phyloP scores from a whole-genome alignment of 257 asterid genomes.

The Galeopsis tetrahit region DNA sequence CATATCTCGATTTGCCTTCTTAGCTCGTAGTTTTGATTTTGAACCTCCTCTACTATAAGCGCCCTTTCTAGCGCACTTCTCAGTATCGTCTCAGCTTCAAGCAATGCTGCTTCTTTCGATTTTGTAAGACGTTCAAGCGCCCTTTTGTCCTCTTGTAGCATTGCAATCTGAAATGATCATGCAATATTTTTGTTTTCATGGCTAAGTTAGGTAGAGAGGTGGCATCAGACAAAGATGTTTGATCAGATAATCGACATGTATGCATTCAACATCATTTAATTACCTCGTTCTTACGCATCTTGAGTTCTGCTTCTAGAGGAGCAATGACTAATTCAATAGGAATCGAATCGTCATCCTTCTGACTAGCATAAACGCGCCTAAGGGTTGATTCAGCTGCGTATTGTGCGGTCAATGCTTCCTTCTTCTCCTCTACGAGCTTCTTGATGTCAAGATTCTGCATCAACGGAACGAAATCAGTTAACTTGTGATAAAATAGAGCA shows the following conservation, averaged over 20 bases:
- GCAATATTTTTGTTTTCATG: background rate
- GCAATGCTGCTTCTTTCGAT: constrained; percentile 82
- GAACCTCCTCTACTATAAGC: constrained; percentile 81
- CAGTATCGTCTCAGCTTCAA: constrained; percentile 80
- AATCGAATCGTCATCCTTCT: constrained; percentile 68
- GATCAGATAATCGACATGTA: background rate
- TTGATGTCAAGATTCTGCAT: constrained; percentile 78
- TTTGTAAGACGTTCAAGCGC: constrained; percentile 75
- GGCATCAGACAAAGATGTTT: background rate
- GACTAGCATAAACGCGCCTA: constrained; percentile 76
- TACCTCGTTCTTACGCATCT: constrained; percentile 84
- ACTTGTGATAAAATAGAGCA: background rate
- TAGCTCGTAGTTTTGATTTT: constrained; percentile 75
- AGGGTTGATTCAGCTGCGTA: constrained; percentile 94
- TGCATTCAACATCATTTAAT: background rate
- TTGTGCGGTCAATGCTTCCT: constrained; percentile 79
- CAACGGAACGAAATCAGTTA: constrained; percentile 24
- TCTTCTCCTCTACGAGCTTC: constrained; percentile 66
- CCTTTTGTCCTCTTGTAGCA: constrained; percentile 72
- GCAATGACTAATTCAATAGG: constrained; percentile 76
- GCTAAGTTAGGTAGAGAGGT: background rate
- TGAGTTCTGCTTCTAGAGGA: constrained; percentile 90
- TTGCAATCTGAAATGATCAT: constrained; percentile 56
- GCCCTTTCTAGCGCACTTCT: constrained; percentile 84
- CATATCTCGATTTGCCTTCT: constrained; percentile 84